Percentiles rank a stretch among this genome's conserved stretches.
Conservation (phyloP, 495 filamentous ascomycete species). For the Pseudomonodictys pantanalensis region DNA sequence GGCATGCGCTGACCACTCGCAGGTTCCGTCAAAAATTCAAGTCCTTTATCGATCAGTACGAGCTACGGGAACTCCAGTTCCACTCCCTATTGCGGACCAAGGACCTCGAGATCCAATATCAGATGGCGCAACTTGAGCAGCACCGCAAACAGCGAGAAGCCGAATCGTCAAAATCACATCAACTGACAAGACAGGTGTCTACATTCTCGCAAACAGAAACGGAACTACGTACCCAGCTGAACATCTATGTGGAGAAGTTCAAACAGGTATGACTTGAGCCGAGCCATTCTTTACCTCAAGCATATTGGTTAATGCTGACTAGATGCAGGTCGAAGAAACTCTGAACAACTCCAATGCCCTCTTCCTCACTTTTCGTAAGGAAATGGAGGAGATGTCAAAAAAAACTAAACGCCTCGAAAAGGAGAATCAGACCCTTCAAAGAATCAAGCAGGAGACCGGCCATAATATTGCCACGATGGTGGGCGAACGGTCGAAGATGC, state of each 20-base stretch:
- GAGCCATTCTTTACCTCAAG: conserved; percentile 15
- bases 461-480: conserved; percentile 98
- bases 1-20: not conserved
- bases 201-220: conserved; percentile 96
- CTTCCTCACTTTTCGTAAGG: conserved; percentile 95
- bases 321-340: conserved; percentile 88
- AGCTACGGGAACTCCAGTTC: conserved; percentile 89
- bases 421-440: conserved; percentile 85
- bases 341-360: conserved; percentile 98
- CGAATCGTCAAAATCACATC: conserved; percentile 72
- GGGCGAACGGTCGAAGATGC: conserved; percentile 70
- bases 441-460: conserved; percentile 91
- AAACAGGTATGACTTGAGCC: conserved; percentile 74
- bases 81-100: conserved; percentile 85
- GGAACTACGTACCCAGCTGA: conserved; percentile 89
- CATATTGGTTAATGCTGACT: conserved; percentile 35
- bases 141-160: conserved; percentile 82
- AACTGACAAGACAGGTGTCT: conserved; percentile 84
- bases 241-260: conserved; percentile 99
- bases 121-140: conserved; percentile 80
- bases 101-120: conserved; percentile 92
- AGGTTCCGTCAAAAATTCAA: conserved; percentile 90
- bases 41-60: conserved; percentile 91
- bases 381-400: conserved; percentile 99
- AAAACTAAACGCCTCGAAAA: conserved; percentile 97